Evolutionary conservation across 164 flowering plant genomes (phyloP).

Genomic region (Sextonia rubra): DNA sequence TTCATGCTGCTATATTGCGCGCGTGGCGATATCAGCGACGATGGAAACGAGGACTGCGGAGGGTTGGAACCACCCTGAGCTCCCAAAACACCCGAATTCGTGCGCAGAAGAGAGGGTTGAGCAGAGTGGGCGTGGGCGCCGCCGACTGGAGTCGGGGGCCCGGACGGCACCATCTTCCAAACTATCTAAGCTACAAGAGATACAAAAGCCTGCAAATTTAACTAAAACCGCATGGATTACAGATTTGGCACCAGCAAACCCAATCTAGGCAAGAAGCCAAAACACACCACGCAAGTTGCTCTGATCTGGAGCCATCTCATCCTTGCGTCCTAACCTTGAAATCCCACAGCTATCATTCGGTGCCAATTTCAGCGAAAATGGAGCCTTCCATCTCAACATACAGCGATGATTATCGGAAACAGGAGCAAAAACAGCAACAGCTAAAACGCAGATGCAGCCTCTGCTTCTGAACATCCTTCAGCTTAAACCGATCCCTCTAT

Average conservation of each 20-base stretch:
- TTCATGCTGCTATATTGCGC: slow-evolving; percentile 41
- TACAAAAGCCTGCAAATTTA: not conserved
- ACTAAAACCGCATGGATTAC: slow-evolving; percentile 11
- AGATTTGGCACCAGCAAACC: no score
- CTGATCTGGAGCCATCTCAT: slow-evolving; percentile 10
- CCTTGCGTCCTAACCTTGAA: slow-evolving; percentile 8
- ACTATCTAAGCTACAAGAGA: not conserved
- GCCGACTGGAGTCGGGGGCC: slow-evolving; percentile 43
- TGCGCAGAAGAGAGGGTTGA: slow-evolving; percentile 29
- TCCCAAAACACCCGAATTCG: slow-evolving; percentile 48
- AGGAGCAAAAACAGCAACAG: slow-evolving; percentile 10
- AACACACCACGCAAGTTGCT: slow-evolving; percentile 6
- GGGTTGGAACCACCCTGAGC: slow-evolving; percentile 60
- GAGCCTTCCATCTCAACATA: slow-evolving; percentile 17
- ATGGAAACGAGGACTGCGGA: slow-evolving; percentile 55
- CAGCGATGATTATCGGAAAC: slow-evolving; percentile 12
- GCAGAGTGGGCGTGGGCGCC: slow-evolving; percentile 39
- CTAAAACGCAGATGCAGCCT: slow-evolving; percentile 21
- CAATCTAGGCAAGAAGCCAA: not conserved
- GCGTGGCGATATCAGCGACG: slow-evolving; percentile 65
- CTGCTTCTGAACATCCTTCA: slow-evolving; percentile 29
- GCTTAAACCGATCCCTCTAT: slow-evolving; percentile 1
- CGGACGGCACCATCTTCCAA: slow-evolving; percentile 35
- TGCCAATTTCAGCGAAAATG: slow-evolving; percentile 4
- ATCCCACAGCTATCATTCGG: slow-evolving; percentile 14